phyloP scores from a whole-genome alignment of 2,329 filamentous ascomycete species.

The Talaromyces sp. region DNA sequence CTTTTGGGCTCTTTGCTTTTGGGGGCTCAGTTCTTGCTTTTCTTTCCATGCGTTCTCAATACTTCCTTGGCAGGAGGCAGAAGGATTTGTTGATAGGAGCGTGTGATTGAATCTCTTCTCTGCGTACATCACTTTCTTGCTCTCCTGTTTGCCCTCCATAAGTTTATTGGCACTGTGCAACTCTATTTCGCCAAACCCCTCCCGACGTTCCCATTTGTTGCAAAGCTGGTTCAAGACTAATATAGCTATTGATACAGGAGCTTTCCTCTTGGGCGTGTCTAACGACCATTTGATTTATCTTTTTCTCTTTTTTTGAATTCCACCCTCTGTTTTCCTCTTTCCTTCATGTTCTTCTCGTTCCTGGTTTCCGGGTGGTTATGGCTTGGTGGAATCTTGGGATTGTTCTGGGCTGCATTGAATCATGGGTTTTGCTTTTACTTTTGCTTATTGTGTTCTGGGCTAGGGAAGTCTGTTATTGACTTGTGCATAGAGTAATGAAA shows the following conservation, averaged over 20 bases:
- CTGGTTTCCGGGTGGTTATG: slow-evolving; percentile 2
- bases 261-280: not conserved
- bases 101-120: not conserved
- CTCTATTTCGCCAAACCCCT: too few species aligned
- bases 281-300: not conserved
- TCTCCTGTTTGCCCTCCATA: not conserved
- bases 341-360: slow-evolving; percentile 6
- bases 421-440: slow-evolving; percentile 12
- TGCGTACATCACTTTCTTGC: not conserved
- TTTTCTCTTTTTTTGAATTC: not conserved
- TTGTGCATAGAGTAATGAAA: slow-evolving; percentile 18
- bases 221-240: not conserved
- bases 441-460: slow-evolving; percentile 13
- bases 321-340: not conserved
- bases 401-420: slow-evolving; percentile 22
- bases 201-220: not conserved
- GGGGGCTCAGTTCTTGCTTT: not conserved
- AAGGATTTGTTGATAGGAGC: too few species aligned
- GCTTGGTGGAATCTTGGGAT: slow-evolving; percentile 19
- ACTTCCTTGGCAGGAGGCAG: too few species aligned
- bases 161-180: too few species aligned
- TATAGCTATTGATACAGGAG: not conserved
- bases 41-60: too few species aligned
- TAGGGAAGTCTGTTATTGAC: slow-evolving; percentile 19
- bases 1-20: not conserved